Evolutionary conservation across 164 flowering plant species (phyloP).

Genomic region (Santalum album): DNA sequence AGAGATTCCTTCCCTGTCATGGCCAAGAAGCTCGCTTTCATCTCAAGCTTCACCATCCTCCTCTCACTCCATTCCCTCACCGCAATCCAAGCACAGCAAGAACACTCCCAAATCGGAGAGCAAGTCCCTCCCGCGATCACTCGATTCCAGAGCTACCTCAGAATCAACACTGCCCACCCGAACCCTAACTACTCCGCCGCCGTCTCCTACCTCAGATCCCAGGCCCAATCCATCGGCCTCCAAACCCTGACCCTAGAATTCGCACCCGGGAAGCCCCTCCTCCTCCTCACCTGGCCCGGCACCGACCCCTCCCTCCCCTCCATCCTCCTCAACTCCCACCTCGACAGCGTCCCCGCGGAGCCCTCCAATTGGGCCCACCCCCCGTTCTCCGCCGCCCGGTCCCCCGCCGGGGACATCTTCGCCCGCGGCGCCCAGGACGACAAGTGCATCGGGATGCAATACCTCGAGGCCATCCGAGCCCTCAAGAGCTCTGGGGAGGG

Average conservation of each 20-base stretch:
- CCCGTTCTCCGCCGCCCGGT: constrained; percentile 60
- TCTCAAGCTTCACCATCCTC: constrained; percentile 7
- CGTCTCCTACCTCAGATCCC: constrained; percentile 43
- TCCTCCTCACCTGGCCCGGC: constrained; percentile 73
- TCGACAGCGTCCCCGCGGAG: constrained; percentile 95
- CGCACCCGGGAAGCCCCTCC: constrained; percentile 47
- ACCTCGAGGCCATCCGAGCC: constrained; percentile 48
- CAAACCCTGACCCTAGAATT: constrained; percentile 39
- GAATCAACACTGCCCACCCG: constrained; percentile 80
- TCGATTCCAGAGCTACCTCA: constrained; percentile 64
- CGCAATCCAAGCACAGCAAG: background rate
- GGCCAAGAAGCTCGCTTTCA: too few relatives aligned
- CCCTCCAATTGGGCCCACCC: constrained; percentile 68
- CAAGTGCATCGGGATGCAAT: constrained; percentile 64
- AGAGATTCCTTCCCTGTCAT: too few relatives aligned
- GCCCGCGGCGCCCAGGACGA: constrained; percentile 95
- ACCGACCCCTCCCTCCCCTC: constrained; percentile 73
- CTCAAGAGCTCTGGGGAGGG: constrained; percentile 12
- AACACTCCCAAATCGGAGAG: background rate
- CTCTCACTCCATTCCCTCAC: constrained; percentile 5
- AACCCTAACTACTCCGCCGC: constrained; percentile 63
- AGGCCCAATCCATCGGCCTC: constrained; percentile 47
- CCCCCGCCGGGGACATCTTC: constrained; percentile 54
- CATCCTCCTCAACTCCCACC: constrained; percentile 79
- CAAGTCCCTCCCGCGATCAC: constrained; percentile 31